A percentile compares a stretch with the other conserved stretches of the same genome.
Evolutionary conservation across 805 yeast species (phyloP).

Genomic region (Myxozyma neglecta): DNA sequence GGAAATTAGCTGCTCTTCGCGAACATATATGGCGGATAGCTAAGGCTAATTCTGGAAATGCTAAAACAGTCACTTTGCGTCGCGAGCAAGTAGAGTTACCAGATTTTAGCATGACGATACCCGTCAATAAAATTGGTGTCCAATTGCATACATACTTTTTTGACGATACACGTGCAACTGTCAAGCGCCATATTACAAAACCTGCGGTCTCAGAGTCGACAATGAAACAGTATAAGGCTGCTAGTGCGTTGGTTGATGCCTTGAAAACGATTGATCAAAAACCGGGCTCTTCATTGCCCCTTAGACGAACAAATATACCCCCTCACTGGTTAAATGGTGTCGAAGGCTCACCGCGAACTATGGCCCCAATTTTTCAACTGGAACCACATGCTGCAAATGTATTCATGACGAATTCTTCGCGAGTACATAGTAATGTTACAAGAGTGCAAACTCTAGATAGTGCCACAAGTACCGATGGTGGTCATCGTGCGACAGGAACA

Average conservation of each 20-base stretch:
- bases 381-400: constrained; percentile 16
- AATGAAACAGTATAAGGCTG: constrained; percentile 5
- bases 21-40: constrained; percentile 66
- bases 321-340: constrained; percentile 31
- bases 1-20: constrained; percentile 77
- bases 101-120: constrained; percentile 12
- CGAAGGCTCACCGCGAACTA: constrained; percentile 28
- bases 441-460: constrained; percentile 5
- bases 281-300: constrained; percentile 3
- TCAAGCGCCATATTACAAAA: constrained; percentile 10
- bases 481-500: background rate
- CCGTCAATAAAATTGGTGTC: constrained; percentile 25
- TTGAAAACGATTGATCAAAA: constrained; percentile 23
- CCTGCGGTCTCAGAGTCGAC: constrained; percentile 18
- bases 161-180: constrained; percentile 27
- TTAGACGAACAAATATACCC: constrained; percentile 18
- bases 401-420: constrained; percentile 21
- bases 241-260: constrained; percentile 26
- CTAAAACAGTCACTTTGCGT: background rate
- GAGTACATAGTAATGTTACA: constrained; percentile 15
- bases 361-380: constrained; percentile 24
- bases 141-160: constrained; percentile 30
- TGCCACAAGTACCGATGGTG: background rate
- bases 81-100: background rate
- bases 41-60: constrained; percentile 13